Percentiles rank a stretch among this genome's conserved stretches.
Evolutionary conservation across 306 rosid species (phyloP).

Genomic region (Cicer cuneatum): DNA sequence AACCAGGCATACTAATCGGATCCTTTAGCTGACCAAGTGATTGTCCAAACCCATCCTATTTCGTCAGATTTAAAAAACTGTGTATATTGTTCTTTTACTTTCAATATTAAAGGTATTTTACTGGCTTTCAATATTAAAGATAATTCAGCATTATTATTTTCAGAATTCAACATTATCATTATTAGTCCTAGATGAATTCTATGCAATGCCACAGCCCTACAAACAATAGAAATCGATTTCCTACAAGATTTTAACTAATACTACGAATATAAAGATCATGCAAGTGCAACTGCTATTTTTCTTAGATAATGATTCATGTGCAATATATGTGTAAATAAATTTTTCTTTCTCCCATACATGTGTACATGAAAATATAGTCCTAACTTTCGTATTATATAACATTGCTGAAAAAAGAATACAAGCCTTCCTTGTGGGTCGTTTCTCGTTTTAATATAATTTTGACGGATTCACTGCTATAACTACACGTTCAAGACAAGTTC

Average conservation of each 20-base stretch:
- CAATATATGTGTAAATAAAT: not conserved
- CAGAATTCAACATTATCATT: no score
- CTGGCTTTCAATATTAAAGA: no score
- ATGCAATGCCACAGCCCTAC: not conserved
- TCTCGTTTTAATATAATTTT: not conserved
- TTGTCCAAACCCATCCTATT: no score
- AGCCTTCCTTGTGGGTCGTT: not conserved
- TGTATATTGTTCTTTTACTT: no score
- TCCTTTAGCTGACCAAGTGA: no score
- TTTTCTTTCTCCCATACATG: not conserved
- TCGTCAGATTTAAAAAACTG: no score
- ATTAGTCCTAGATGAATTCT: not conserved
- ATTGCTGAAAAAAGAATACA: not conserved
- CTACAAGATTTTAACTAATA: not conserved
- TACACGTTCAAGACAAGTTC: conserved; percentile 62
- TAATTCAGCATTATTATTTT: no score
- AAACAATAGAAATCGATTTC: not conserved
- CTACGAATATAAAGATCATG: not conserved
- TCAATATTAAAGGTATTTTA: no score
- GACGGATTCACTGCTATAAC: conserved; percentile 9
- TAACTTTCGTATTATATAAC: no score
- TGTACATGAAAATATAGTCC: not conserved
- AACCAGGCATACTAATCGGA: no score
- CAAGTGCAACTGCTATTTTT: not conserved
- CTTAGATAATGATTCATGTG: not conserved